A percentile compares a stretch with the other conserved stretches of the same genome.
Evolutionary conservation across 164 flowering plant species (phyloP).

Genomic region (Dillenia suffruticosa): DNA sequence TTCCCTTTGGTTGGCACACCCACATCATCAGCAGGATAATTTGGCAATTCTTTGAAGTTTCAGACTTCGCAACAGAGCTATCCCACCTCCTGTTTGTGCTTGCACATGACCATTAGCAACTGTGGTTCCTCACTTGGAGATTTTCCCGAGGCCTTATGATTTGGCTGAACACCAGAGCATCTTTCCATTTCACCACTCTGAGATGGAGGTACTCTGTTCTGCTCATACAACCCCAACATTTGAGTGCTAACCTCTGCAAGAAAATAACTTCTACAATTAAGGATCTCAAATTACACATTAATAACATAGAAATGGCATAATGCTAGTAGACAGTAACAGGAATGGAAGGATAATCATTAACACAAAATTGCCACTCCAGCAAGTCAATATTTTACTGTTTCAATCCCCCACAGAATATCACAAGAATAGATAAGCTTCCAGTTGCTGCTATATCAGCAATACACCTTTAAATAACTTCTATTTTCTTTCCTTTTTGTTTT

Average conservation of each 20-base stretch:
- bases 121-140: conserved; percentile 44
- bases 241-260: conserved; percentile 97
- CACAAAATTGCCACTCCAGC: too few relatives aligned
- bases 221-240: conserved; percentile 95
- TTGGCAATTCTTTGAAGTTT: conserved; percentile 20
- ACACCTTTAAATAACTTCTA: too few relatives aligned
- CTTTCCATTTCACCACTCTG: conserved; percentile 81
- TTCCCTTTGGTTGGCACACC: conserved; percentile 23
- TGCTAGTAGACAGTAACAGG: too few relatives aligned
- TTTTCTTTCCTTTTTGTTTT: too few relatives aligned
- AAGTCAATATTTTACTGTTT: too few relatives aligned
- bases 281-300: too few relatives aligned
- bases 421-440: too few relatives aligned
- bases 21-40: conserved; percentile 35
- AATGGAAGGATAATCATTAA: too few relatives aligned
- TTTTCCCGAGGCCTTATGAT: conserved; percentile 38
- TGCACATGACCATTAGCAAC: conserved; percentile 20
- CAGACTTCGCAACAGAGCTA: conserved; percentile 17
- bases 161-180: conserved; percentile 23
- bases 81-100: conserved; percentile 6
- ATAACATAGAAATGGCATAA: too few relatives aligned
- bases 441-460: too few relatives aligned
- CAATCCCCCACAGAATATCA: too few relatives aligned
- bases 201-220: conserved; percentile 66
- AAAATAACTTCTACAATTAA: conserved; percentile 6